A percentile compares a stretch with the other conserved stretches of the same genome.
These are phyloP conservation scores for Arxiozyma telluris DNA, from an alignment of 1,139 yeast genomes.

Conservation along the genomic window DNA sequence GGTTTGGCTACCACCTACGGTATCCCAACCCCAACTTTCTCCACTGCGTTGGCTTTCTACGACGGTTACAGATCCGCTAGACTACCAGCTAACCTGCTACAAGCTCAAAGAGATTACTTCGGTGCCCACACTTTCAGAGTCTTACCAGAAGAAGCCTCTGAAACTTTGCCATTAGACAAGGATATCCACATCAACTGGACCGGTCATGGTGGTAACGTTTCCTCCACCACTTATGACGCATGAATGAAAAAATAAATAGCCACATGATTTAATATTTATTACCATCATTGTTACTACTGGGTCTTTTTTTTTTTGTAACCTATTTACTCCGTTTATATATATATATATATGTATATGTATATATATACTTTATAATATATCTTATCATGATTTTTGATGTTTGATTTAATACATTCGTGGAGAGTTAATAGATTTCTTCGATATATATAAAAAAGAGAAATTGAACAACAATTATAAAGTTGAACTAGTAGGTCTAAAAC, in stretches of 20 bases:
- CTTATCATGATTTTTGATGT: too few relatives aligned
- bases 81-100: slow-evolving; percentile 95
- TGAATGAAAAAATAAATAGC: slow-evolving; percentile 27
- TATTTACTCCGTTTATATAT: background rate
- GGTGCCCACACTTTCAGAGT: slow-evolving; percentile 99
- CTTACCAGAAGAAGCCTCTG: slow-evolving; percentile 76
- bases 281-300: background rate
- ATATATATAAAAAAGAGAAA: too few relatives aligned
- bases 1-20: slow-evolving; percentile 74
- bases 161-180: slow-evolving; percentile 63
- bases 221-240: slow-evolving; percentile 92
- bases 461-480: too few relatives aligned
- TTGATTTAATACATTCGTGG: too few relatives aligned
- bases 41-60: slow-evolving; percentile 95
- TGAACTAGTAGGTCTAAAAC: too few relatives aligned
- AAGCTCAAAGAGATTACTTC: slow-evolving; percentile 99
- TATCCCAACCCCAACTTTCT: slow-evolving; percentile 95
- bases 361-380: too few relatives aligned
- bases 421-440: too few relatives aligned
- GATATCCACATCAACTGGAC: slow-evolving; percentile 99
- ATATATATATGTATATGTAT: too few relatives aligned
- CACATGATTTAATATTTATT: too few relatives aligned
- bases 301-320: background rate
- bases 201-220: slow-evolving; percentile 96
- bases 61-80: slow-evolving; percentile 97